Conservation (phyloP, 1,284 basidiomycete species). For the Agroathelia rolfsii region DNA sequence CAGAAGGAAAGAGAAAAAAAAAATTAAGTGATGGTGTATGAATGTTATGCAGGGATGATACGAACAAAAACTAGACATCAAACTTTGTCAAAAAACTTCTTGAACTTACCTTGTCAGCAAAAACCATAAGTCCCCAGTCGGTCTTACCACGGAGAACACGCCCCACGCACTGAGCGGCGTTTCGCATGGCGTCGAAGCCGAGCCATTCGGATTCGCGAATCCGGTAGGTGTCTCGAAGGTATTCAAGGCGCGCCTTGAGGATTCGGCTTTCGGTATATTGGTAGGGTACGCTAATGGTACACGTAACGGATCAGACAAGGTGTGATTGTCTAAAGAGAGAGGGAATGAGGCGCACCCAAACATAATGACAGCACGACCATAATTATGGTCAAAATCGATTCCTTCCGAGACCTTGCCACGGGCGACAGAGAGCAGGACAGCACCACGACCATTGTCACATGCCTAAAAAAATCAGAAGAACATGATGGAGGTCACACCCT, state of each 20-base stretch:
- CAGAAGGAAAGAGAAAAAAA: no score
- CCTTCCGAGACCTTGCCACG: constrained; percentile 99
- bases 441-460: constrained; percentile 97
- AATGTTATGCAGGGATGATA: neutral
- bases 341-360: constrained; percentile 64
- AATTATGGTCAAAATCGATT: constrained; percentile 99
- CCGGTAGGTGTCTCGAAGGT: constrained; percentile 95
- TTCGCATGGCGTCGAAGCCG: constrained; percentile 99
- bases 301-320: constrained; percentile 9
- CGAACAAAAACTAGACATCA: constrained; percentile 15
- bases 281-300: constrained; percentile 74
- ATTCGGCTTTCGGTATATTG: constrained; percentile 99
- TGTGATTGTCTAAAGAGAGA: constrained; percentile 6
- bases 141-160: constrained; percentile 97
- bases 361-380: constrained; percentile 99
- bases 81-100: no score
- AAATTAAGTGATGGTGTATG: constrained; percentile 1
- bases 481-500: constrained; percentile 1
- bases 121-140: constrained; percentile 99
- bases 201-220: constrained; percentile 98
- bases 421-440: constrained; percentile 93
- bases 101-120: constrained; percentile 98
- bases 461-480: constrained; percentile 42
- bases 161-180: constrained; percentile 98
- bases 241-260: constrained; percentile 93